A percentile compares a stretch with the other conserved stretches of the same genome.
These are phyloP conservation scores for Eutypella sp. DNA, from an alignment of 2,329 filamentous ascomycete species.

Conservation along the genomic window DNA sequence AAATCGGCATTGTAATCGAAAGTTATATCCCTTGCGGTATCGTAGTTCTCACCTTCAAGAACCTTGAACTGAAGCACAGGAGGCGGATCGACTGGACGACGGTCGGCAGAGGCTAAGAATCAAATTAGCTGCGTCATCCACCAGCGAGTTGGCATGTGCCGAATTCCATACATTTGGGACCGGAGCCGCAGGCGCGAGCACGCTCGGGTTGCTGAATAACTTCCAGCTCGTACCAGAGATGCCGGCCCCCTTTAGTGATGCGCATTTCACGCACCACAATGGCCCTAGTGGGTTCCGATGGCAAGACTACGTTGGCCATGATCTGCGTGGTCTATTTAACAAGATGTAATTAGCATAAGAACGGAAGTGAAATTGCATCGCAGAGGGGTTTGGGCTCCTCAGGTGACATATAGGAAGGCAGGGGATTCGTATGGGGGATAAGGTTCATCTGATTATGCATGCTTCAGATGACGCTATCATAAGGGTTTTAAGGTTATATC, in stretches of 20 bases:
- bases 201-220: slow-evolving; percentile 94
- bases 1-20: slow-evolving; percentile 95
- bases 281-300: slow-evolving; percentile 16
- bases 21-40: slow-evolving; percentile 66
- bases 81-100: slow-evolving; percentile 87
- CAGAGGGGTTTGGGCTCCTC: no score
- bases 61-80: slow-evolving; percentile 90
- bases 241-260: slow-evolving; percentile 68
- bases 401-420: no score
- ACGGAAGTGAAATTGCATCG: no score
- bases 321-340: slow-evolving; percentile 20
- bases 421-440: no score
- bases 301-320: slow-evolving; percentile 17
- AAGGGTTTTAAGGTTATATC: neutral
- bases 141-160: slow-evolving; percentile 4
- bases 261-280: slow-evolving; percentile 31
- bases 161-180: slow-evolving; percentile 71
- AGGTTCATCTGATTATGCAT: neutral
- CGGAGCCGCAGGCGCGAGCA: slow-evolving; percentile 89
- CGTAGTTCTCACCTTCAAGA: slow-evolving; percentile 64
- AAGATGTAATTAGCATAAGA: neutral
- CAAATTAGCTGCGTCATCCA: slow-evolving; percentile 3
- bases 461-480: neutral
- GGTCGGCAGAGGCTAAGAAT: slow-evolving; percentile 68
- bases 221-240: slow-evolving; percentile 73